phyloP scores from a whole-genome alignment of 495 filamentous ascomycete genomes.

The Stereocaulon alpinum region DNA sequence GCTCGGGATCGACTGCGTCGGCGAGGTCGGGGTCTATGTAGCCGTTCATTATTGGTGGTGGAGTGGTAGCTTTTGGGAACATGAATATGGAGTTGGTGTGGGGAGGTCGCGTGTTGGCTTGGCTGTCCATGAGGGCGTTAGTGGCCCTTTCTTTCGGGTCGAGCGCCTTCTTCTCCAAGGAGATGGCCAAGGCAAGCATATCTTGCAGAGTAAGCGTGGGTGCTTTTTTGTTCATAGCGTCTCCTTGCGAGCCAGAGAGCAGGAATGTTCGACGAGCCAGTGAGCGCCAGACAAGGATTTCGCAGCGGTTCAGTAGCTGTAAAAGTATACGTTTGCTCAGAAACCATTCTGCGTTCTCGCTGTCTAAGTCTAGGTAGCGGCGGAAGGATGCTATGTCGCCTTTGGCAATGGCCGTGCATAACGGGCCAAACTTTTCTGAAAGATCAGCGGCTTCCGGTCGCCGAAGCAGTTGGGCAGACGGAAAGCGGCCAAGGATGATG shows the following conservation, averaged over 20 bases:
- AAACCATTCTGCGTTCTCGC: constrained; percentile 54
- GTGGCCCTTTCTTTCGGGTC: not conserved
- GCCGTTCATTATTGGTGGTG: constrained; percentile 7
- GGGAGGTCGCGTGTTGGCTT: constrained; percentile 7
- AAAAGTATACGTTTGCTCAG: constrained; percentile 64
- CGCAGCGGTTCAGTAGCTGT: constrained; percentile 58
- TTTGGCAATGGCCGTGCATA: constrained; percentile 60
- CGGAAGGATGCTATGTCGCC: constrained; percentile 75
- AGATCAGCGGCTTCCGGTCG: constrained; percentile 64
- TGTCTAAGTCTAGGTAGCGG: constrained; percentile 46
- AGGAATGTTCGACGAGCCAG: constrained; percentile 70
- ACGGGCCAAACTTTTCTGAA: constrained; percentile 59
- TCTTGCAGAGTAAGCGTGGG: constrained; percentile 47
- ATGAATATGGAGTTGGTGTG: constrained; percentile 27
- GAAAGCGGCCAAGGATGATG: constrained; percentile 78
- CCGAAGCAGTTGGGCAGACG: constrained; percentile 50
- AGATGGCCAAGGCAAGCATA: constrained; percentile 38
- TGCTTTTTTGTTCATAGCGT: constrained; percentile 36
- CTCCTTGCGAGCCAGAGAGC: constrained; percentile 44
- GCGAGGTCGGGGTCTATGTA: constrained; percentile 37
- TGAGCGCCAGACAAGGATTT: constrained; percentile 75
- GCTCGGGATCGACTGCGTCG: constrained; percentile 19
- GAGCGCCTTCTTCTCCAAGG: constrained; percentile 25
- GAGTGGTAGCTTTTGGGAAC: constrained; percentile 5
- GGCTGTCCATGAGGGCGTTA: not conserved